phyloP scores from a whole-genome alignment of 1,139 yeast genomes.

The Ogataea hybrid region DNA sequence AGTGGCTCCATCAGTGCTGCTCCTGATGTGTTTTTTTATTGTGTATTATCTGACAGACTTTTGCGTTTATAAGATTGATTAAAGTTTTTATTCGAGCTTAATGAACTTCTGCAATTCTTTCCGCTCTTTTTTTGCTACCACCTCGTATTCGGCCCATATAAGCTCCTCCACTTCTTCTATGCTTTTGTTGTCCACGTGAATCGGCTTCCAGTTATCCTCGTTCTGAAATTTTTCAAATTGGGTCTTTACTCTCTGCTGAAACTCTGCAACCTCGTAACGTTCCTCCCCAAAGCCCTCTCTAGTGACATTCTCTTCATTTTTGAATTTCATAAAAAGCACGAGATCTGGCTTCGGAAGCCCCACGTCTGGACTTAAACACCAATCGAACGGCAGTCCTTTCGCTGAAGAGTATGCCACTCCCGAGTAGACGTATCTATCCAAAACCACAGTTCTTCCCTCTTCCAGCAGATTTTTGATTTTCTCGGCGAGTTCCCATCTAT shows the following conservation, averaged over 20 bases:
- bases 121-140: constrained; percentile 13
- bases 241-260: constrained; percentile 66
- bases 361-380: constrained; percentile 80
- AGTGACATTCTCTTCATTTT: constrained; percentile 41
- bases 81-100: constrained; percentile 1
- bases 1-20: constrained; percentile 5
- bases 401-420: constrained; percentile 94
- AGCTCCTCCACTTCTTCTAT: constrained; percentile 52
- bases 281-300: constrained; percentile 92
- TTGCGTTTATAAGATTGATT: constrained; percentile 9
- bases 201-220: constrained; percentile 37
- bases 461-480: constrained; percentile 46
- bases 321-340: constrained; percentile 71
- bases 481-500: constrained; percentile 80
- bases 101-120: constrained; percentile 13
- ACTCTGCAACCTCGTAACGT: constrained; percentile 72
- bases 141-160: constrained; percentile 28
- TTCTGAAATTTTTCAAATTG: constrained; percentile 53
- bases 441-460: constrained; percentile 57
- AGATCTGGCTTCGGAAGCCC: constrained; percentile 90
- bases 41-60: constrained; percentile 12
- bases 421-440: constrained; percentile 89
- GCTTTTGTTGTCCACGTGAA: constrained; percentile 60
- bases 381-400: constrained; percentile 64
- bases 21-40: constrained; percentile 16